phyloP scores from a whole-genome alignment of 352 stramenopile species.

The Globisporangium sylvaticum region DNA sequence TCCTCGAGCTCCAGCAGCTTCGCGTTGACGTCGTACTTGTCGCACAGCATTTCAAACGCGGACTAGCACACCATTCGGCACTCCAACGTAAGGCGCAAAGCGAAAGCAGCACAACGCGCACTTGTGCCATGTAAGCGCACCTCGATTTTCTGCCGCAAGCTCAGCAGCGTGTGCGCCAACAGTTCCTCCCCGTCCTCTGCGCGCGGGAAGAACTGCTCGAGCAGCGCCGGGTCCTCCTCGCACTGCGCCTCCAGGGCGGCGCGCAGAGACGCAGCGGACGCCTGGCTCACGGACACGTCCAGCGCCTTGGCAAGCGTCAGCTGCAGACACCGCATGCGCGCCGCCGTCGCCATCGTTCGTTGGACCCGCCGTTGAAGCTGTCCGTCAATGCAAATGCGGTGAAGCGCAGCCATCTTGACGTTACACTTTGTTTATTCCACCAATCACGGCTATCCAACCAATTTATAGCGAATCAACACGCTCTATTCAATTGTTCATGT shows the following conservation, averaged over 20 bases:
- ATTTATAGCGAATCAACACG: neutral
- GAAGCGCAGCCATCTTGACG: neutral
- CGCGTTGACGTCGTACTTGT: conserved; percentile 41
- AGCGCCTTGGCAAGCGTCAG: conserved; percentile 64
- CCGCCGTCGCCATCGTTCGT: neutral
- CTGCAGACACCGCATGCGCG: conserved; percentile 46
- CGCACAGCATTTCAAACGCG: conserved; percentile 49
- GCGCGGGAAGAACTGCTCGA: conserved; percentile 43
- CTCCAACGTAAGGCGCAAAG: neutral
- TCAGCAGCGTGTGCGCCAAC: conserved; percentile 45
- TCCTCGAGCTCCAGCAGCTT: conserved; percentile 48
- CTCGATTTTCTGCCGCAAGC: conserved; percentile 50
- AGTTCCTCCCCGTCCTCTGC: conserved; percentile 31
- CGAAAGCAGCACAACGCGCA: no score
- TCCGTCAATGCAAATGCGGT: neutral
- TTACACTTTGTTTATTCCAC: neutral
- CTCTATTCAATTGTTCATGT: neutral
- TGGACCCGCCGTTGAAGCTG: neutral
- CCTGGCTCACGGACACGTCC: conserved; percentile 49
- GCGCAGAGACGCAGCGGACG: conserved; percentile 42
- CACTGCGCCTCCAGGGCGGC: conserved; percentile 51
- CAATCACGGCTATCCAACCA: neutral
- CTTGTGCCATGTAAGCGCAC: neutral
- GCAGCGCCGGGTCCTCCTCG: conserved; percentile 40
- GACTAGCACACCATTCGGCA: conserved; percentile 7